A percentile compares a stretch with the other conserved stretches of the same genome.
Conservation (phyloP, 2,329 filamentous ascomycete genomes). For the Cordyceps cateniannulata region DNA sequence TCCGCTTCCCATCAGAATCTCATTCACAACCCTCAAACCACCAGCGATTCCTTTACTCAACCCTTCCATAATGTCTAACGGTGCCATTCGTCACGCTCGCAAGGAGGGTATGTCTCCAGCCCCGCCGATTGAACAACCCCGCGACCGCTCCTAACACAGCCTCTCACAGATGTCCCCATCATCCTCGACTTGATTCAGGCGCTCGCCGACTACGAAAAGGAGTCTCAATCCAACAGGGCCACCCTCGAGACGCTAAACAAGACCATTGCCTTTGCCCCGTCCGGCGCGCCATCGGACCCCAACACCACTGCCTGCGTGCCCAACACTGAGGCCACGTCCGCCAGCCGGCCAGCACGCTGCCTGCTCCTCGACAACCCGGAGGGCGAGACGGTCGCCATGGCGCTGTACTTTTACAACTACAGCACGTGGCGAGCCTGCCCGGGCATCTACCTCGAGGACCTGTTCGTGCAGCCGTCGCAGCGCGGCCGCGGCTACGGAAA, state of each 20-base stretch:
- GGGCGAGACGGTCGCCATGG: slow-evolving; percentile 61
- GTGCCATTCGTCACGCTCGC: slow-evolving; percentile 8
- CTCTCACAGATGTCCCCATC: slow-evolving; percentile 61
- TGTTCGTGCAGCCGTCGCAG: slow-evolving; percentile 70
- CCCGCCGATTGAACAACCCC: background rate
- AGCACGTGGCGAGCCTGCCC: slow-evolving; percentile 84
- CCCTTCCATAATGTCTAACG: background rate
- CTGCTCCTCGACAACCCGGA: slow-evolving; percentile 55
- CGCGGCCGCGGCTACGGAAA: slow-evolving; percentile 76
- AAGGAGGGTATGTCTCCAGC: slow-evolving; percentile 7
- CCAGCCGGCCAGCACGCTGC: slow-evolving; percentile 64
- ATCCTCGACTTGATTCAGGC: slow-evolving; percentile 80
- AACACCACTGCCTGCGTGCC: slow-evolving; percentile 29
- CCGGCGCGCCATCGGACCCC: slow-evolving; percentile 33
- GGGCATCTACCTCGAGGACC: slow-evolving; percentile 88
- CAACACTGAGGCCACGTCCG: slow-evolving; percentile 47
- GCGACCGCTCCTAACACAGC: background rate
- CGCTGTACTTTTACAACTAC: slow-evolving; percentile 93
- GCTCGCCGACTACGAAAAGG: slow-evolving; percentile 82
- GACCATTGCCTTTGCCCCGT: slow-evolving; percentile 72
- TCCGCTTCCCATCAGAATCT: background rate
- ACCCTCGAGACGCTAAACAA: slow-evolving; percentile 65
- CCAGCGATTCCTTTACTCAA: background rate
- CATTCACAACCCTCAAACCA: background rate
- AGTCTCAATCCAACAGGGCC: slow-evolving; percentile 65